phyloP scores from a whole-genome alignment of 352 stramenopile species.

The Globisporangium nagaii region DNA sequence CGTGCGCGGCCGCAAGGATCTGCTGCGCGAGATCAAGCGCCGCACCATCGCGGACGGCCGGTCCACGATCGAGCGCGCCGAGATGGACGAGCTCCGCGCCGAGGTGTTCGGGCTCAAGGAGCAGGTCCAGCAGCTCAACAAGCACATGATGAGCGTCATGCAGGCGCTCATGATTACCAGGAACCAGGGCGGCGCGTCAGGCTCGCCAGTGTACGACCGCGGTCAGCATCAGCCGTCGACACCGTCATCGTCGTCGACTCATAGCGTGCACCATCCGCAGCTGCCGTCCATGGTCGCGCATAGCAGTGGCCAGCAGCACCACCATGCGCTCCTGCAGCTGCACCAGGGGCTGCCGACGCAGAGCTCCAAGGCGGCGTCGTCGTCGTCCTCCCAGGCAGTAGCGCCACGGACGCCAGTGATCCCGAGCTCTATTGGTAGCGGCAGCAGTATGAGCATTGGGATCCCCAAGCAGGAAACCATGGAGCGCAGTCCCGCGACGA shows the following conservation, averaged over 20 bases:
- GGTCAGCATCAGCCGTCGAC: background rate
- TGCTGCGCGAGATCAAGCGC: conserved; percentile 76
- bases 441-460: background rate
- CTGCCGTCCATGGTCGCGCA: conserved; percentile 7
- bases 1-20: conserved; percentile 47
- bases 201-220: background rate
- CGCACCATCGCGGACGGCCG: conserved; percentile 22
- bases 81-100: conserved; percentile 64
- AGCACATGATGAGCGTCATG: conserved; percentile 49
- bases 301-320: background rate
- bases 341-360: background rate
- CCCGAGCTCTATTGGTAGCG: background rate
- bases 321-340: conserved; percentile 10
- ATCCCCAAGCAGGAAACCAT: background rate
- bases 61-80: conserved; percentile 41
- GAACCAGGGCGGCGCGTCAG: conserved; percentile 6
- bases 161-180: conserved; percentile 36
- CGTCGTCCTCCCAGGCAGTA: background rate
- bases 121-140: conserved; percentile 70
- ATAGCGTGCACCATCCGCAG: background rate
- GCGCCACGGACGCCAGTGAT: background rate
- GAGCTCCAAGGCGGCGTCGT: background rate
- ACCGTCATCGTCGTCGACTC: background rate
- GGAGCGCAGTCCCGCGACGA: conserved; percentile 16
- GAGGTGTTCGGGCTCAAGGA: conserved; percentile 54